Percentiles rank a stretch among this genome's conserved stretches.
Conservation (phyloP, 2,329 filamentous ascomycete genomes). For the Lomentospora prolificans region DNA sequence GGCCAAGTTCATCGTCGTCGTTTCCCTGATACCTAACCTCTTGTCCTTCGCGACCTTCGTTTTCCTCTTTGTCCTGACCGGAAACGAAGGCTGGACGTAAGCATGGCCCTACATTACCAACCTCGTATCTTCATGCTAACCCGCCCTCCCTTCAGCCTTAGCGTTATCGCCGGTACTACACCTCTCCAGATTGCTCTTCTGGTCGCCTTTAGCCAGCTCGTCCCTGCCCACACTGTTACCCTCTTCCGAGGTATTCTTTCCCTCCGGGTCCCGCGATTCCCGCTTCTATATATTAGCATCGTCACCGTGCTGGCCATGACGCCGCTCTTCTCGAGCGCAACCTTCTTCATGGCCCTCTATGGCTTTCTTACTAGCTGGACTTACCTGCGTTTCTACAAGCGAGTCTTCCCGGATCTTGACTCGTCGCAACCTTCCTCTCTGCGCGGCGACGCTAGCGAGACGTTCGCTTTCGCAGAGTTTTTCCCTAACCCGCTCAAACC, state of each 20-base stretch:
- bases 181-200: slow-evolving; percentile 88
- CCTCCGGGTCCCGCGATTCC: slow-evolving; percentile 67
- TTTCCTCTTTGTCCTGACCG: slow-evolving; percentile 60
- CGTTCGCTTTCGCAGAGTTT: slow-evolving; percentile 91
- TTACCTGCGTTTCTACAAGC: slow-evolving; percentile 92
- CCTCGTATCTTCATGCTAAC: slow-evolving; percentile 12
- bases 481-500: slow-evolving; percentile 81
- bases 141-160: slow-evolving; percentile 44
- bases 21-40: slow-evolving; percentile 70
- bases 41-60: slow-evolving; percentile 65
- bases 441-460: slow-evolving; percentile 88
- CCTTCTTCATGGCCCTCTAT: slow-evolving; percentile 67
- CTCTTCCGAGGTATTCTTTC: slow-evolving; percentile 83
- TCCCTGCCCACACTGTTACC: slow-evolving; percentile 93
- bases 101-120: slow-evolving; percentile 20
- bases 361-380: slow-evolving; percentile 87
- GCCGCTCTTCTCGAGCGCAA: slow-evolving; percentile 55
- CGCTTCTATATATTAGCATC: slow-evolving; percentile 64
- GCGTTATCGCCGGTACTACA: slow-evolving; percentile 79
- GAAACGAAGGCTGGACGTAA: slow-evolving; percentile 59
- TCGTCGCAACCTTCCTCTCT: slow-evolving; percentile 51
- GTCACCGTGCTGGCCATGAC: slow-evolving; percentile 55
- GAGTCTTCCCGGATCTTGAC: slow-evolving; percentile 59
- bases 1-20: slow-evolving; percentile 75
- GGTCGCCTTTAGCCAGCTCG: slow-evolving; percentile 93